Percentiles rank a stretch among this genome's conserved stretches.
Evolutionary conservation across 257 asterid species (phyloP).

Genomic region (Solanum habrochaites): DNA sequence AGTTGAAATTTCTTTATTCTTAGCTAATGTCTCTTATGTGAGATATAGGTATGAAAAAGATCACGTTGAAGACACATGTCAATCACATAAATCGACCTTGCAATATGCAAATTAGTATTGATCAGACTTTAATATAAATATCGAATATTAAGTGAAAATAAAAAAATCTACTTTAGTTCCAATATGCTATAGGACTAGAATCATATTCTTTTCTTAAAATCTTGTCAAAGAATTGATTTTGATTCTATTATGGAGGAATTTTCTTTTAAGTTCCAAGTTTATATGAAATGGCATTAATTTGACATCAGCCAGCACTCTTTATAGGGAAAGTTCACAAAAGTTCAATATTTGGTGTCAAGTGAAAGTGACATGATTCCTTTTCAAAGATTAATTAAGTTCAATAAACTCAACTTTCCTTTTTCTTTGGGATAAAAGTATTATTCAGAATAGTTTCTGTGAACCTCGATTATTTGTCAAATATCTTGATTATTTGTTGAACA

Average conservation of each 20-base stretch:
- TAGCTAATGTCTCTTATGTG: not conserved
- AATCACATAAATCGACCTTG: accelerated
- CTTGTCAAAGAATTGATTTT: not conserved
- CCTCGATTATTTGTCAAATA: not conserved
- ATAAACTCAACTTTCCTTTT: not conserved
- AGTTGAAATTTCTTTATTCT: not conserved
- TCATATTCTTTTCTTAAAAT: not conserved
- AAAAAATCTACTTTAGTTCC: not conserved
- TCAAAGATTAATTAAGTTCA: not conserved
- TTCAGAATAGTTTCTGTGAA: accelerated
- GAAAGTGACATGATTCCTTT: not conserved
- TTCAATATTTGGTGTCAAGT: constrained; percentile 9
- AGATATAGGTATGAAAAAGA: not conserved
- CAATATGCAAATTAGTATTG: not conserved
- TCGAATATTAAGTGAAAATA: not conserved
- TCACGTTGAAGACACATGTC: not conserved
- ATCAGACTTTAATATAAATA: not conserved
- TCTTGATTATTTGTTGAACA: not conserved
- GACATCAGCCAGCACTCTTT: not conserved
- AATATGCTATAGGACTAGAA: not conserved
- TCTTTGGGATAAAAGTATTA: not conserved
- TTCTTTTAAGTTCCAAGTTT: not conserved
- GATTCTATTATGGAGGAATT: not conserved
- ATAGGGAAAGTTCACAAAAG: not conserved
- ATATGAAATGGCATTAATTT: not conserved